These are phyloP conservation scores for Gossypioides kirkii DNA, from an alignment of 345 rosid genomes.

Conservation along the genomic window DNA sequence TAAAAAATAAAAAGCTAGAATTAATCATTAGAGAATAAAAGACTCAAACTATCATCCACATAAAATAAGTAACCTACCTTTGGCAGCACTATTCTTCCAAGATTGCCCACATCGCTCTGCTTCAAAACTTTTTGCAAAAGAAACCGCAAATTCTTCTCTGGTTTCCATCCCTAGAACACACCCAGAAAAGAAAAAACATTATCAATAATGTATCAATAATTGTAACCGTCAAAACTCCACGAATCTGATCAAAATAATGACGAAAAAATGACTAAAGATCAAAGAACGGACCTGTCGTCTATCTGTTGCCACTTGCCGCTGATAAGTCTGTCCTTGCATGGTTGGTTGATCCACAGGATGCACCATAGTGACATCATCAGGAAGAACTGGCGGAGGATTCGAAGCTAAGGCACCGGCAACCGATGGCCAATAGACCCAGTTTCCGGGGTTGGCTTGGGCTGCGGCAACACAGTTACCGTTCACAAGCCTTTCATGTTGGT, in stretches of 20 bases:
- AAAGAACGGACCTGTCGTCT: conserved; percentile 56
- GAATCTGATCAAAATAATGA: background rate
- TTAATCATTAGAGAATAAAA: background rate
- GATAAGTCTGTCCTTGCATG: conserved; percentile 40
- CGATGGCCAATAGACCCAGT: conserved; percentile 68
- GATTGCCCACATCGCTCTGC: conserved; percentile 97
- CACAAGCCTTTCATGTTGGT: conserved; percentile 36
- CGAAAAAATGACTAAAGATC: background rate
- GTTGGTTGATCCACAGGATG: conserved; percentile 32
- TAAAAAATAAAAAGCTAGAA: background rate
- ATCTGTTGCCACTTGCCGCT: conserved; percentile 49
- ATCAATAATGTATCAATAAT: conserved; percentile 1
- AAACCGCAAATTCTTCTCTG: conserved; percentile 91
- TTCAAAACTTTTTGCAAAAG: conserved; percentile 93
- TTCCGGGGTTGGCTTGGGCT: conserved; percentile 27
- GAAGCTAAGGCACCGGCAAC: conserved; percentile 21
- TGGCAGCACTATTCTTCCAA: conserved; percentile 93
- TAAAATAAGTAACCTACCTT: conserved; percentile 38
- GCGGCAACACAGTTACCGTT: conserved; percentile 25
- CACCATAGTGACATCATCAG: conserved; percentile 17
- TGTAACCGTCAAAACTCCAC: background rate
- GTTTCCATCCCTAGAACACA: conserved; percentile 65
- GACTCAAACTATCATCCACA: background rate
- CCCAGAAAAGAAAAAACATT: background rate
- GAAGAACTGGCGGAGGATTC: conserved; percentile 19